Conservation (phyloP, 495 filamentous ascomycete species). For the Pseudoneurospora amorphoporcata region DNA sequence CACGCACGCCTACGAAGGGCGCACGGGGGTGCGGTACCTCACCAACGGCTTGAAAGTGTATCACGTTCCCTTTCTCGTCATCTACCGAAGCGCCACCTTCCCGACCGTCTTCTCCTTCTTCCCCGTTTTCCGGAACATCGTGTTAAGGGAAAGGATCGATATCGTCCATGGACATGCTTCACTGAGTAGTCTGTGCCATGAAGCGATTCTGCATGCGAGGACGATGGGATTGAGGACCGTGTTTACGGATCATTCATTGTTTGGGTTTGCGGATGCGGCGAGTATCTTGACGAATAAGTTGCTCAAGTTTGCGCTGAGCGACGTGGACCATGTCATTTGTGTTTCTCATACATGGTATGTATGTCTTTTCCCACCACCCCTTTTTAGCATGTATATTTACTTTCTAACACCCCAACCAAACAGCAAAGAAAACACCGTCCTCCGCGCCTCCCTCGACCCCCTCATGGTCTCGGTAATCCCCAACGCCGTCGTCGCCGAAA, state of each 20-base stretch:
- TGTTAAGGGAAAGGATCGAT: slow-evolving; percentile 85
- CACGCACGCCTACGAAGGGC: slow-evolving; percentile 88
- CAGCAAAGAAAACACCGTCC: slow-evolving; percentile 96
- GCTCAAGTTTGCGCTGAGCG: slow-evolving; percentile 89
- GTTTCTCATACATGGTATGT: slow-evolving; percentile 90
- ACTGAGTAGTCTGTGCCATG: slow-evolving; percentile 83
- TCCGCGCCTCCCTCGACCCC: slow-evolving; percentile 88
- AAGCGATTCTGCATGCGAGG: slow-evolving; percentile 87
- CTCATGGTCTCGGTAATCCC: slow-evolving; percentile 96
- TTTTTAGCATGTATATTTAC: not conserved
- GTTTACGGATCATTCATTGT: slow-evolving; percentile 95
- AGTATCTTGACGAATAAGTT: slow-evolving; percentile 96
- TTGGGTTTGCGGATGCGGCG: slow-evolving; percentile 92
- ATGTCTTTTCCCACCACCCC: slow-evolving; percentile 4
- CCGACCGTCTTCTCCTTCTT: slow-evolving; percentile 98
- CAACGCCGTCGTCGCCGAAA: slow-evolving; percentile 93
- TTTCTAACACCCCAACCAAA: not conserved
- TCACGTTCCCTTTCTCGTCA: slow-evolving; percentile 89
- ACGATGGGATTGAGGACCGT: slow-evolving; percentile 95
- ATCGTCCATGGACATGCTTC: slow-evolving; percentile 96
- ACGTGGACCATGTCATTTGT: slow-evolving; percentile 96
- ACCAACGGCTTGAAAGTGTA: slow-evolving; percentile 98
- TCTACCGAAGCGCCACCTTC: slow-evolving; percentile 90
- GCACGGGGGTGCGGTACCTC: slow-evolving; percentile 89
- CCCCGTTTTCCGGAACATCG: slow-evolving; percentile 89